Conservation (phyloP, 139 green algal species). For the Chlorella sp. region DNA sequence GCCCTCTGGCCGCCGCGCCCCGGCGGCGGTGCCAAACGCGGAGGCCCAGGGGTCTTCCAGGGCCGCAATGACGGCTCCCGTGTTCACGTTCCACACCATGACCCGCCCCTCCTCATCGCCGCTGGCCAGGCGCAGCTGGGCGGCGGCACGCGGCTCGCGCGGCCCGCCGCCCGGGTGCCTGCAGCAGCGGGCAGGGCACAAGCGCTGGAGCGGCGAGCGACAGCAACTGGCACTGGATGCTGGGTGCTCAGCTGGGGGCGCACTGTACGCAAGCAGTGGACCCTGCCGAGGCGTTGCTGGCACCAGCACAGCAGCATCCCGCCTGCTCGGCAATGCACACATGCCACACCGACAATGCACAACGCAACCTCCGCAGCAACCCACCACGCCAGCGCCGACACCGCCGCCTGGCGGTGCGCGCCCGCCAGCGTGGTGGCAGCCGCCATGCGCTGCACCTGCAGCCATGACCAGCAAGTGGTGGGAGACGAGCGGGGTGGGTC, state of each 20-base stretch:
- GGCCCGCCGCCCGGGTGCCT: constrained; percentile 33
- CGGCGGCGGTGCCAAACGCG: neutral
- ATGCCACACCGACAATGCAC: too few species aligned
- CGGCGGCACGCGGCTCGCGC: neutral
- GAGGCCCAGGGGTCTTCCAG: constrained; percentile 63
- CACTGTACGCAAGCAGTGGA: neutral
- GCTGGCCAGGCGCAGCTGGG: constrained; percentile 70
- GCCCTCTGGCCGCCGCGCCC: constrained; percentile 19
- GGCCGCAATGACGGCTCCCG: constrained; percentile 41
- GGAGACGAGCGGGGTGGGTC: neutral
- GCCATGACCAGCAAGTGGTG: neutral
- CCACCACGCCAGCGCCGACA: constrained; percentile 81
- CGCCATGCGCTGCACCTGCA: constrained; percentile 66
- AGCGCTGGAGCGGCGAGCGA: too few species aligned
- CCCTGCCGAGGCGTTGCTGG: neutral
- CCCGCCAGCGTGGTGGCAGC: constrained; percentile 68
- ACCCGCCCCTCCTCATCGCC: constrained; percentile 79
- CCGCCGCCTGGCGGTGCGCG: constrained; percentile 59
- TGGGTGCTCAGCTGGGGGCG: neutral
- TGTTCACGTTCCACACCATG: constrained; percentile 79
- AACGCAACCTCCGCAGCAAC: constrained; percentile 23
- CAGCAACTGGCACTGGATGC: too few species aligned
- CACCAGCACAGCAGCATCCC: too few species aligned
- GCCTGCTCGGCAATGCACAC: too few species aligned
- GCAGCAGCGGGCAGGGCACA: too few species aligned